These are phyloP conservation scores for Leucocoprinus leucothites DNA, from an alignment of 768 basidiomycete genomes.

Conservation along the genomic window DNA sequence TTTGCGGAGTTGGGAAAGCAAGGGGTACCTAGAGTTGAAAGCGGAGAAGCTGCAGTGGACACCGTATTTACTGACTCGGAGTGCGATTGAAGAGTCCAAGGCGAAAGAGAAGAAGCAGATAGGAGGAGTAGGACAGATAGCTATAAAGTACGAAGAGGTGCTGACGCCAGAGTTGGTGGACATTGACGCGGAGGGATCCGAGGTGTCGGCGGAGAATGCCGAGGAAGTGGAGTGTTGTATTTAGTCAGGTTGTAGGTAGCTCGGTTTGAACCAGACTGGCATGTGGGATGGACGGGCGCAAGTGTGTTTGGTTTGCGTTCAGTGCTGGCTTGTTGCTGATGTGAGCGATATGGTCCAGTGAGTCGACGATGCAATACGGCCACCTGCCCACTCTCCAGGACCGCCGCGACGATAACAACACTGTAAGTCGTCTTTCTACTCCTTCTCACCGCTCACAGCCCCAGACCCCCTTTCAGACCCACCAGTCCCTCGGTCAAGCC, in stretches of 20 bases:
- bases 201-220: conserved; percentile 36
- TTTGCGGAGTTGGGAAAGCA: conserved; percentile 66
- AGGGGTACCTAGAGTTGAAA: conserved; percentile 72
- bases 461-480: conserved; percentile 49
- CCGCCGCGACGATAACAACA: conserved; percentile 56
- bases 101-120: conserved; percentile 14
- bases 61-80: conserved; percentile 75
- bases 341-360: conserved; percentile 37
- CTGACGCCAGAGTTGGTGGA: conserved; percentile 32
- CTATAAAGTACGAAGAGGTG: background rate
- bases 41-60: conserved; percentile 93
- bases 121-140: background rate
- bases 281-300: conserved; percentile 13
- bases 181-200: conserved; percentile 41
- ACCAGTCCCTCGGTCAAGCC: conserved; percentile 63
- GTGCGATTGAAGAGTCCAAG: conserved; percentile 20
- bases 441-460: conserved; percentile 24
- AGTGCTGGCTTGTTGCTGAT: conserved; percentile 9
- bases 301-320: conserved; percentile 16
- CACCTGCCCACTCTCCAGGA: conserved; percentile 47
- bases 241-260: conserved; percentile 11
- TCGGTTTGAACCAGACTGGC: conserved; percentile 23
- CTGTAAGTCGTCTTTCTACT: conserved; percentile 40
- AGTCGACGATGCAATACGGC: conserved; percentile 58
- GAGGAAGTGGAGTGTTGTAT: conserved; percentile 12